These are phyloP conservation scores for Lentinus tigrinus DNA, from an alignment of 768 basidiomycete species.

Conservation along the genomic window DNA sequence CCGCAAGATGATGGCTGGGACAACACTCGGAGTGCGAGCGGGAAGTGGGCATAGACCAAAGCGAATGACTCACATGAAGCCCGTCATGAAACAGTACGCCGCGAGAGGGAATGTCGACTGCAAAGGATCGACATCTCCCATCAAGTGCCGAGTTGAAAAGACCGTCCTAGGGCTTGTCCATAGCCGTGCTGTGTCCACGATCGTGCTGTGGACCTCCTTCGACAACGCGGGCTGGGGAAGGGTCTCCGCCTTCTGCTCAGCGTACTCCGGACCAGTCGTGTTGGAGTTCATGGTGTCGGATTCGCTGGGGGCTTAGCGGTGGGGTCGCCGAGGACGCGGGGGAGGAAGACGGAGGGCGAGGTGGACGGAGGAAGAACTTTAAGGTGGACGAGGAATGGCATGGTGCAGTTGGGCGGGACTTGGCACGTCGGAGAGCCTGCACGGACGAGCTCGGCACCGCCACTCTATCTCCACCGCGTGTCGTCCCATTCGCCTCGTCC, in stretches of 20 bases:
- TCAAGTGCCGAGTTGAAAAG: slow-evolving; percentile 23
- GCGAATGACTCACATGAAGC: slow-evolving; percentile 60
- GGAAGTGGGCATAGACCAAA: no score
- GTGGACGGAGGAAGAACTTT: no score
- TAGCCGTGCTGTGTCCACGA: slow-evolving; percentile 19
- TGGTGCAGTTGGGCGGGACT: no score
- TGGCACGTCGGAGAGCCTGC: no score
- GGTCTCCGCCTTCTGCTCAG: slow-evolving; percentile 17
- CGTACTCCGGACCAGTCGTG: slow-evolving; percentile 2
- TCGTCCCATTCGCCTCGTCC: neutral
- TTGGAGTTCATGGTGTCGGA: neutral
- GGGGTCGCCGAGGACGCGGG: no score
- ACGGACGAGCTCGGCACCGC: no score
- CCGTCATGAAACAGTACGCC: slow-evolving; percentile 78
- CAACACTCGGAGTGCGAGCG: no score
- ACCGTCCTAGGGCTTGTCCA: slow-evolving; percentile 24
- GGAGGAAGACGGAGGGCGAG: no score
- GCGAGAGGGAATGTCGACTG: slow-evolving; percentile 52
- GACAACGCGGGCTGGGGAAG: slow-evolving; percentile 15
- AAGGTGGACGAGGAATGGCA: no score
- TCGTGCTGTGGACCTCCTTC: slow-evolving; percentile 13
- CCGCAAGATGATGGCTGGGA: no score
- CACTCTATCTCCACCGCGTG: no score
- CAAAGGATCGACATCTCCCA: slow-evolving; percentile 51
- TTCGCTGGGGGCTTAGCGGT: no score